Evolutionary conservation across 345 rosid species (phyloP).

Genomic region (Carallia pectinifolia): DNA sequence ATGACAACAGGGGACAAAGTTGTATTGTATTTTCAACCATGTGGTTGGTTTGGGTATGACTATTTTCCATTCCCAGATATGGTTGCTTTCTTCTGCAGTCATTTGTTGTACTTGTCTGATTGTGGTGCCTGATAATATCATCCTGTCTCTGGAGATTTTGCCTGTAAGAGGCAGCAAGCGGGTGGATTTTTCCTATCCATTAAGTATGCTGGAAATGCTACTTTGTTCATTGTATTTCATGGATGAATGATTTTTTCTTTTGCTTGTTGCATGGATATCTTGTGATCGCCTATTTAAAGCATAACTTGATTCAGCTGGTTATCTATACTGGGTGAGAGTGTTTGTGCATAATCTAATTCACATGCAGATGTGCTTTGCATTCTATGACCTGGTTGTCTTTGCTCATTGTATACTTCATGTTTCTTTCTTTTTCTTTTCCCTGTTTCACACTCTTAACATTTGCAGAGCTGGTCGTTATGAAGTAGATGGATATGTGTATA

Average conservation of each 20-base stretch:
- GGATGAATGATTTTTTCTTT: background rate
- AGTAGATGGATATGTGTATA: constrained; percentile 82
- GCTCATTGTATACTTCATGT: background rate
- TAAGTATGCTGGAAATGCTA: background rate
- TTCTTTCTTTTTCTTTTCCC: background rate
- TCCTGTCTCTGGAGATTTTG: background rate
- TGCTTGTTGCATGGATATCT: background rate
- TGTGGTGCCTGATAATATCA: constrained; percentile 1
- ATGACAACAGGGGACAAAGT: constrained; percentile 71
- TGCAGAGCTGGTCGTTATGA: constrained; percentile 85
- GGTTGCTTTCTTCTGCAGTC: background rate
- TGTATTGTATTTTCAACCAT: constrained; percentile 76
- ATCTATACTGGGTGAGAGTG: background rate
- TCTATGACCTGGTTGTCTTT: background rate
- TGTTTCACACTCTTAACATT: constrained; percentile 2
- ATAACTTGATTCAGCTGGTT: background rate
- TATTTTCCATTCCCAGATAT: background rate
- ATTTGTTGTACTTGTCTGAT: background rate
- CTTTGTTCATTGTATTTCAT: background rate
- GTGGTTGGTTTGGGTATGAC: constrained; percentile 80
- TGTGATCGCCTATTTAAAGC: background rate
- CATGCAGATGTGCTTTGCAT: background rate
- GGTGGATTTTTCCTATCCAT: constrained; percentile 2
- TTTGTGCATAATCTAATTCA: background rate
- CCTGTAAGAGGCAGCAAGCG: background rate